A percentile compares a stretch with the other conserved stretches of the same genome.
Evolutionary conservation across 495 filamentous ascomycete species (phyloP).

Genomic region (Lichenothelia convexa): DNA sequence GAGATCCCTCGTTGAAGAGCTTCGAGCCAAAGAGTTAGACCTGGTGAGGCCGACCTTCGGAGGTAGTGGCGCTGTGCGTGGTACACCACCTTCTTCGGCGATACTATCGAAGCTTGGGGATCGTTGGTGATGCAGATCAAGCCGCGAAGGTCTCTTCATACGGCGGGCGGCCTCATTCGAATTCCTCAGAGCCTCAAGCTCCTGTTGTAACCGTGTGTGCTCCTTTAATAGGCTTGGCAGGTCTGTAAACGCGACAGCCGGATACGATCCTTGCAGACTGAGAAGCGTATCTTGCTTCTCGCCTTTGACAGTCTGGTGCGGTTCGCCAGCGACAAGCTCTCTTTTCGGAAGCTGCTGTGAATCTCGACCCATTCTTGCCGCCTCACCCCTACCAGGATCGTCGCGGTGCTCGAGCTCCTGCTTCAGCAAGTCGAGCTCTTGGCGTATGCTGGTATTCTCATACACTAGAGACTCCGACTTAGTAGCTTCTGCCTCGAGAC

Average conservation of each 20-base stretch:
- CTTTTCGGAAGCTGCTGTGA: no score
- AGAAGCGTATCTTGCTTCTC: no score
- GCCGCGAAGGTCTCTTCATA: no score
- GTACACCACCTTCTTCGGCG: constrained; percentile 34
- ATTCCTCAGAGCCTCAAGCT: constrained; percentile 47
- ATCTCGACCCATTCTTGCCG: neutral
- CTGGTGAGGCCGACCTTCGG: constrained; percentile 33
- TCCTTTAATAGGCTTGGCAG: constrained; percentile 54
- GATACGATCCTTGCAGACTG: no score
- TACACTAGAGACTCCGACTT: constrained; percentile 51
- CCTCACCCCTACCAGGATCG: neutral
- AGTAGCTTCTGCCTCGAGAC: constrained; percentile 48
- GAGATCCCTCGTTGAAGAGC: constrained; percentile 1
- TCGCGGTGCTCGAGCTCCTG: constrained; percentile 33
- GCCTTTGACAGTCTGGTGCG: no score
- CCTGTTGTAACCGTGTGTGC: constrained; percentile 59
- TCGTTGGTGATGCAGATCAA: constrained; percentile 18
- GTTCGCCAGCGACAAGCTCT: no score
- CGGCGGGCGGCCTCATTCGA: constrained; percentile 26
- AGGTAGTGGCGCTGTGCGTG: constrained; percentile 1
- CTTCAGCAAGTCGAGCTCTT: constrained; percentile 53
- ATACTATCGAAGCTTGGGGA: constrained; percentile 39
- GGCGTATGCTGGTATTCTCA: constrained; percentile 60
- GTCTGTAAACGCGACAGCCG: constrained; percentile 43
- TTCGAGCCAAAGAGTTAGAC: constrained; percentile 42